These are phyloP conservation scores for Salix exigua DNA, from an alignment of 345 rosid species.

Conservation along the genomic window DNA sequence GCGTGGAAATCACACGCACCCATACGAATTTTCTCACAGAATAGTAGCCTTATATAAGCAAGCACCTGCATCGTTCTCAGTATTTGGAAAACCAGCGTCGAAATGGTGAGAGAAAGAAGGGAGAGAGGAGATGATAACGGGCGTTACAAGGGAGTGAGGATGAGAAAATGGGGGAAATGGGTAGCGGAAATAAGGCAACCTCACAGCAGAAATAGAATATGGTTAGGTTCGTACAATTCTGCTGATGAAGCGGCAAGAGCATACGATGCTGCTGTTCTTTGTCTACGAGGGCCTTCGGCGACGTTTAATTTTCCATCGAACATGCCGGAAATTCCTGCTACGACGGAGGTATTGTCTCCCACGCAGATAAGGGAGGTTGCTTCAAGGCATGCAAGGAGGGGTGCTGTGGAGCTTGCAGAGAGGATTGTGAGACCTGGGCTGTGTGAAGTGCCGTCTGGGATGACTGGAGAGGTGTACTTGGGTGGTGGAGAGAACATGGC, in stretches of 20 bases:
- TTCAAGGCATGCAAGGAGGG: constrained; percentile 30
- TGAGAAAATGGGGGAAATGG: constrained; percentile 81
- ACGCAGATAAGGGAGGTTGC: constrained; percentile 44
- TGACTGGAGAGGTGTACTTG: neutral
- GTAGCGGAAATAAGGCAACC: constrained; percentile 67
- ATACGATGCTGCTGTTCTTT: constrained; percentile 56
- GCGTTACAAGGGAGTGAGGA: constrained; percentile 56
- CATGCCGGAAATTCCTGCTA: constrained; percentile 34
- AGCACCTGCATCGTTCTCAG: neutral
- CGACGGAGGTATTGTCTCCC: constrained; percentile 19
- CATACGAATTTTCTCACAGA: neutral
- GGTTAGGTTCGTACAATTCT: constrained; percentile 61
- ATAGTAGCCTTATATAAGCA: neutral
- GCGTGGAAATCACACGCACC: neutral
- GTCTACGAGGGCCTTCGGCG: constrained; percentile 48
- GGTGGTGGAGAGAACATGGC: neutral
- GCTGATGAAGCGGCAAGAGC: constrained; percentile 67
- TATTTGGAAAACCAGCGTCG: neutral
- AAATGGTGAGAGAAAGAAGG: constrained; percentile 14
- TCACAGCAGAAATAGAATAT: constrained; percentile 47
- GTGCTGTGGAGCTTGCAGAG: neutral
- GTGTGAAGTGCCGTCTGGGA: neutral
- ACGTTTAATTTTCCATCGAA: constrained; percentile 45
- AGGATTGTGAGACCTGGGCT: neutral
- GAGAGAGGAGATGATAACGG: constrained; percentile 13